Base-by-base conservation (phyloP, 192 early-diverging fungal genomes). In the Coemansia umbellata region DNA sequence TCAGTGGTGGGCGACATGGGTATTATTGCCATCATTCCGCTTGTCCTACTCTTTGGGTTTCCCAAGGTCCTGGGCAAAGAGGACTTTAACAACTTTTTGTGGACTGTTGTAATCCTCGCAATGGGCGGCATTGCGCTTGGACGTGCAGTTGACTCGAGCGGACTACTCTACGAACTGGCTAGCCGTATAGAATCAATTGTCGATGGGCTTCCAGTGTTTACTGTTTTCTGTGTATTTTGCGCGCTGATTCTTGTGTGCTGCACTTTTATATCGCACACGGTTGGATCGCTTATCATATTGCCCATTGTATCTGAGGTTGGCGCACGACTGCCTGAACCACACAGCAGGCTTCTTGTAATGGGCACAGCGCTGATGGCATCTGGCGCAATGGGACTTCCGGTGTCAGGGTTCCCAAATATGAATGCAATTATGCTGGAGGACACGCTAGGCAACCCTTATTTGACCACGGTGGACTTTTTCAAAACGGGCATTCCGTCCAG, bases 41-140 rank as follows among this genome's bases (percentile, higher is more conserved):
- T 98, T 18, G 78, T 95, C 37, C 63, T 82, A n/a, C 88, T 97
- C 72, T 97, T 91, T 75, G 92, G 91, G 11, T 70, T 66, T 50
- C 84, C 90, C 9, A 92, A 90, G 10, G 71, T 98, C 5, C 73
- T 98, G 56, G 87, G 85, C 51, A 98, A 98, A 60, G 95, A 98
- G 50, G 95, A 98, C 56, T 95, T 92, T 58, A 94, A 98, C 79
- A 90, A 89, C 79, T 92, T 95, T 73, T 72, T 93, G 56, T 97
- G 94, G 94, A 89, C 86, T 6, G 92, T 92, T 17, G 85, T 89
- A 21, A 84, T 87, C 52, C 70, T 86, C 53, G 95, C 95, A 5
- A 94, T 98, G 95, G 95, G 95, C 30, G 95, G 95, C 37, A 91
- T 92, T 49, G 91, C 91, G 10, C 82, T 98, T 31, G 95, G 95